Conservation (phyloP, 106 monocot species). For the Dioscorea alata region DNA sequence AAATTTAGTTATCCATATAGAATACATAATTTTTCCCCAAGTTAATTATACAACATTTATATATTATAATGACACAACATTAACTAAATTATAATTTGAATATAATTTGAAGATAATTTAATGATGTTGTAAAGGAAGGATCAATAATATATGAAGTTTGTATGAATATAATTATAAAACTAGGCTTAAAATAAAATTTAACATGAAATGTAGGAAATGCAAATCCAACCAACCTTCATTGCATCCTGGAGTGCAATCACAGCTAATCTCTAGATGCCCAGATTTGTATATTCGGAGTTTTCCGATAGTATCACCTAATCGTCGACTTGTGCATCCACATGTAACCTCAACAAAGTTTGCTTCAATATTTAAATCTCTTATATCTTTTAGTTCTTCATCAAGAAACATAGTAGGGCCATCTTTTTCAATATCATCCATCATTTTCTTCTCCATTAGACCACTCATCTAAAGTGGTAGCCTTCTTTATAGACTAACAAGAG, state of each 20-base stretch:
- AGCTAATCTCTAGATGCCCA: constrained; percentile 61
- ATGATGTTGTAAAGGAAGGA: neutral
- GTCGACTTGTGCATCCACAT: constrained; percentile 83
- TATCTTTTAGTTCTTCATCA: constrained; percentile 33
- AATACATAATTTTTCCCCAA: no score
- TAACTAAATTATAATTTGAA: neutral
- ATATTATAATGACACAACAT: neutral
- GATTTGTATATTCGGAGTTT: constrained; percentile 52
- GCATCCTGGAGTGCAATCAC: constrained; percentile 73
- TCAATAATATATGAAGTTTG: no score
- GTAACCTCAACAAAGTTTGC: constrained; percentile 57
- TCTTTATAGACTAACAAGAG: no score
- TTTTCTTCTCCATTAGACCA: neutral
- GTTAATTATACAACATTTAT: no score
- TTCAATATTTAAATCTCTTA: constrained; percentile 42
- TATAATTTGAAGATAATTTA: neutral
- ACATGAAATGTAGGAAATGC: neutral
- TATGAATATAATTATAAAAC: neutral
- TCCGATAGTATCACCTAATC: constrained; percentile 73
- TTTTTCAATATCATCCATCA: neutral
- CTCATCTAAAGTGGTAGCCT: no score
- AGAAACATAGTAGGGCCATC: neutral
- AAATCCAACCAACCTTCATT: constrained; percentile 42
- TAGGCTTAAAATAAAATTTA: no score
- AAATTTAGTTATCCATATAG: no score